These are phyloP conservation scores for Ampelomyces quisqualis DNA, from an alignment of 2,329 filamentous ascomycete species.

Conservation along the genomic window DNA sequence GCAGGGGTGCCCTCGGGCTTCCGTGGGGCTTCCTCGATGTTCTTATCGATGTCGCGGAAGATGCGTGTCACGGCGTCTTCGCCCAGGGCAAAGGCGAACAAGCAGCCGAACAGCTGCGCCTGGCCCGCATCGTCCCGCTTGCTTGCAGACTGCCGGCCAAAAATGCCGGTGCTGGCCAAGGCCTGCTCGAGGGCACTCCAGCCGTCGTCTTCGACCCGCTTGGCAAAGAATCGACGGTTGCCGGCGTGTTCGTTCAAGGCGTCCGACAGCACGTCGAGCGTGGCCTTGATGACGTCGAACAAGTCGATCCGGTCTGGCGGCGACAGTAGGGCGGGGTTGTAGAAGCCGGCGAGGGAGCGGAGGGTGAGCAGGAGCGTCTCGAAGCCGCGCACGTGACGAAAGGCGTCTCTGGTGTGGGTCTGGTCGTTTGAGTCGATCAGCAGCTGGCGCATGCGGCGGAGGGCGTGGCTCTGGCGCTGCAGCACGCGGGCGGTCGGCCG, in stretches of 20 bases:
- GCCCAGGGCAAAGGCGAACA: slow-evolving; percentile 78
- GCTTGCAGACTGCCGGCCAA: slow-evolving; percentile 35
- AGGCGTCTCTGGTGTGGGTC: slow-evolving; percentile 69
- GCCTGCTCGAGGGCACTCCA: slow-evolving; percentile 75
- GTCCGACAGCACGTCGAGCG: slow-evolving; percentile 73
- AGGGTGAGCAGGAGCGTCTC: slow-evolving; percentile 69
- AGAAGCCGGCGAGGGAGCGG: slow-evolving; percentile 71
- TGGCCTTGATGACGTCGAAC: slow-evolving; percentile 68
- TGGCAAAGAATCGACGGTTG: slow-evolving; percentile 84
- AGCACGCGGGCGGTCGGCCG: slow-evolving; percentile 35
- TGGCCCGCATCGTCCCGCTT: slow-evolving; percentile 41
- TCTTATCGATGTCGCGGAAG: slow-evolving; percentile 52
- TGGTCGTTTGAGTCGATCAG: slow-evolving; percentile 56
- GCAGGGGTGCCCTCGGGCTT: slow-evolving; percentile 11
- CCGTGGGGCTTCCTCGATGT: slow-evolving; percentile 16
- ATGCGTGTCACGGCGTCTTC: slow-evolving; percentile 72
- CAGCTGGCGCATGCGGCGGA: slow-evolving; percentile 67
- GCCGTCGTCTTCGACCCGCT: slow-evolving; percentile 71
- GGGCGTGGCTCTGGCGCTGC: slow-evolving; percentile 50
- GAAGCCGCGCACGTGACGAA: slow-evolving; percentile 79
- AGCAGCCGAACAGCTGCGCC: slow-evolving; percentile 79
- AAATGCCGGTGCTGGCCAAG: slow-evolving; percentile 64
- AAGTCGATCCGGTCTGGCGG: slow-evolving; percentile 64
- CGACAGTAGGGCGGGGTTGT: slow-evolving; percentile 65
- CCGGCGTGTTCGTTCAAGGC: slow-evolving; percentile 77